These are phyloP conservation scores for Nitzschia sp. DNA, from an alignment of 108 stramenopile species.

Conservation along the genomic window DNA sequence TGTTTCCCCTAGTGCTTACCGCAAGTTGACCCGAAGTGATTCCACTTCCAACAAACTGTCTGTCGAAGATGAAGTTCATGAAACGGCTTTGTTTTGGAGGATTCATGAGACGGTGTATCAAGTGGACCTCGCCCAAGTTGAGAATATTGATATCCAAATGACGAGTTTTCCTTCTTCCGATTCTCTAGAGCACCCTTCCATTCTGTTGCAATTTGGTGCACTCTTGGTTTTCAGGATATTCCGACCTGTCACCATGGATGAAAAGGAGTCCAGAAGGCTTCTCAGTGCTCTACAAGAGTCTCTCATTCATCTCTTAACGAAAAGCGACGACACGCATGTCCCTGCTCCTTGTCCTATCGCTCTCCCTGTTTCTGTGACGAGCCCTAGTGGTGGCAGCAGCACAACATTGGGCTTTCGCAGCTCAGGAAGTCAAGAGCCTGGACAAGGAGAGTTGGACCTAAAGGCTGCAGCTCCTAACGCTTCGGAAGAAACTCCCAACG, in stretches of 20 bases:
- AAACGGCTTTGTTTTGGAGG: background rate
- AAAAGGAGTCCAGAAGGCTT: background rate
- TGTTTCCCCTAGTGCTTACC: slow-evolving; percentile 6
- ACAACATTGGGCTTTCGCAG: background rate
- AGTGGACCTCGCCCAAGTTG: slow-evolving; percentile 21
- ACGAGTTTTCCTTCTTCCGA: background rate
- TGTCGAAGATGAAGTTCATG: background rate
- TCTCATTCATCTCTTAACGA: slow-evolving; percentile 7
- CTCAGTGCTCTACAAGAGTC: background rate
- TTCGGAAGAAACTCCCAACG: background rate
- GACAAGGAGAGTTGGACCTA: slow-evolving; percentile 1
- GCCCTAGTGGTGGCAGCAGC: slow-evolving; percentile 10
- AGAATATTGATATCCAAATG: slow-evolving; percentile 12
- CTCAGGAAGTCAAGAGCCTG: slow-evolving; percentile 5
- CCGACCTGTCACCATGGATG: background rate
- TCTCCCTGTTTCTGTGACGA: background rate
- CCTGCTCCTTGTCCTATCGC: background rate
- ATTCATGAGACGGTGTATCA: slow-evolving; percentile 16
- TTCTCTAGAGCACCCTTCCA: slow-evolving; percentile 11
- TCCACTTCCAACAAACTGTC: background rate
- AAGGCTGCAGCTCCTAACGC: background rate
- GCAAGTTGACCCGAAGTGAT: background rate
- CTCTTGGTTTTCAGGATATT: slow-evolving; percentile 27
- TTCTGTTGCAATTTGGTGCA: slow-evolving; percentile 24
- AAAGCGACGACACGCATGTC: slow-evolving; percentile 5